Evolutionary conservation across 2,329 filamentous ascomycete species (phyloP), one percentile per base, ranked within the genome.

Genomic region (Fusarium nelsonii): DNA sequence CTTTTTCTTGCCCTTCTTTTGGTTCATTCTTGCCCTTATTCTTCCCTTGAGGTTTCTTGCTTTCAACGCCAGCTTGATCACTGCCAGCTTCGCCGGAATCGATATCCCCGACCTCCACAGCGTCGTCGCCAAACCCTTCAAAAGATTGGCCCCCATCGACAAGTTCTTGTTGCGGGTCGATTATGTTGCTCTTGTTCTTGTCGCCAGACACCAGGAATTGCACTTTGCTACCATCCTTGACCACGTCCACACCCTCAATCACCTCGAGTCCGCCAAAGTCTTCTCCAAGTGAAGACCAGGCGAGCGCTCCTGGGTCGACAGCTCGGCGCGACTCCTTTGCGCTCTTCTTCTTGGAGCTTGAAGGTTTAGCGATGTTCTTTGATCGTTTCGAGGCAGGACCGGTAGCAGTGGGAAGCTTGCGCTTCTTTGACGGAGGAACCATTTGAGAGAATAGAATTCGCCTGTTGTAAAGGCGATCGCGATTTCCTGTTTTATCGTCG

Each of bases 231-330:
- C 88, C 89, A 32, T 90, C 84, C 65, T 86, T 88, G 41, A 97
- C 83, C n/a, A 99, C 85, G 32, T 97, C 92, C 2, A 99, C 92
- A 52, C 92, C 93, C 16, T 97, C 92, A 46, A 98, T 91, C 74
- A 98, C 94, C 75, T 99, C 94, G 3, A 99, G 82, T 0, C 92
- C 94, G 73, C 91, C 97, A 78, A 99, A 97, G 0, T 96, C 96
- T 69, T 97, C 94, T n/a, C 92, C 92, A 80, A 97, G 93, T 45
- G 95, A 90, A 72, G 86, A 83, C 88, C 88, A 91, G 77, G 81
- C 78, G 43, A 91, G 79, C 2, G 84, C 79, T 66, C 84, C 79
- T 32, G 83, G 78, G 43, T 82, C 80, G 23, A 87, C 80, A 3
- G 81, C 75, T 39, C 66, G 70, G 41, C 69, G 75, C 20, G 62